Evolutionary conservation across 2,329 filamentous ascomycete genomes (phyloP).

Genomic region (Diaporthe vexans): DNA sequence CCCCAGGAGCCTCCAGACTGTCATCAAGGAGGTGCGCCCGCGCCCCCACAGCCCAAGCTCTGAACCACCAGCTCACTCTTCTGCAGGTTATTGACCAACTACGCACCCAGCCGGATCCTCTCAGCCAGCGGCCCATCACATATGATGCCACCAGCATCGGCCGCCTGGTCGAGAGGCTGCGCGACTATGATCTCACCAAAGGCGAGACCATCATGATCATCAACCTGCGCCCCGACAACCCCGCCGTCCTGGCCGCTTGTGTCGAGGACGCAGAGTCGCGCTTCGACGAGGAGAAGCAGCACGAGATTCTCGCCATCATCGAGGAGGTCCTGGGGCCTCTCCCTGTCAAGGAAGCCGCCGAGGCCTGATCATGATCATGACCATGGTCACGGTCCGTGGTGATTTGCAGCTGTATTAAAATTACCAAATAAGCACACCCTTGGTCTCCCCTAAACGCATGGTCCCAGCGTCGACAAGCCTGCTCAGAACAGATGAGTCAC

Average conservation of each 20-base stretch:
- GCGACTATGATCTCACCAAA: constrained; percentile 73
- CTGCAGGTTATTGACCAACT: constrained; percentile 73
- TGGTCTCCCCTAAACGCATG: not conserved
- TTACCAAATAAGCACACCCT: not conserved
- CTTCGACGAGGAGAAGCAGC: constrained; percentile 71
- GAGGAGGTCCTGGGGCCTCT: constrained; percentile 70
- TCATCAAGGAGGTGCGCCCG: constrained; percentile 73
- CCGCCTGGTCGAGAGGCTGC: constrained; percentile 67
- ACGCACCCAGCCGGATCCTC: constrained; percentile 66
- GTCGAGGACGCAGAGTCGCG: constrained; percentile 76
- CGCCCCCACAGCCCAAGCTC: not conserved
- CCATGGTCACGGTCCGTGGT: not conserved
- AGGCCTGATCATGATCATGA: constrained; percentile 34
- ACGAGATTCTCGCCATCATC: constrained; percentile 69
- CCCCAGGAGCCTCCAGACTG: constrained; percentile 70
- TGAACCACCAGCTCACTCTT: constrained; percentile 24
- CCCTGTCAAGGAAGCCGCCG: constrained; percentile 42
- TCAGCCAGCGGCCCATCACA: constrained; percentile 66
- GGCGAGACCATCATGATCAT: constrained; percentile 78
- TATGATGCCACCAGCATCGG: constrained; percentile 68
- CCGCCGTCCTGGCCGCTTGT: constrained; percentile 71
- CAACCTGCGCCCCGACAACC: constrained; percentile 72
- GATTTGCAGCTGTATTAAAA: not conserved
- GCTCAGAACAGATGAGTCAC: not conserved
- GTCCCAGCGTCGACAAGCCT: not conserved